Evolutionary conservation across 352 stramenopile genomes (phyloP).

Genomic region (Globisporangium nodosum): DNA sequence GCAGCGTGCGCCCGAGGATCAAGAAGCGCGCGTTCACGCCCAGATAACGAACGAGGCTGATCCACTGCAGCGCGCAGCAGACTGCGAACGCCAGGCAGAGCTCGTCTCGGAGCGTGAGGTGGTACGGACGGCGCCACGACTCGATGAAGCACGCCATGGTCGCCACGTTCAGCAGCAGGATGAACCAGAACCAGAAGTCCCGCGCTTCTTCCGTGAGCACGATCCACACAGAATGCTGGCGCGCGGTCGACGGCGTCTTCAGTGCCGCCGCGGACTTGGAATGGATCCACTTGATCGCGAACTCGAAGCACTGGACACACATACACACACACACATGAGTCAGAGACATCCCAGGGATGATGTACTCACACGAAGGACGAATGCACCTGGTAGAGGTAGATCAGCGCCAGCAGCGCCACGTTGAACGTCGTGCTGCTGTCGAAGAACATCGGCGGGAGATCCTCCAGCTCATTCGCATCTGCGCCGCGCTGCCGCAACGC

Average conservation of each 20-base stretch:
- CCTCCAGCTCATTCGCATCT: constrained; percentile 12
- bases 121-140: constrained; percentile 50
- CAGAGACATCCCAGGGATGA: too few relatives aligned
- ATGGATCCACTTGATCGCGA: constrained; percentile 34
- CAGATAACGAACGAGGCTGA: constrained; percentile 70
- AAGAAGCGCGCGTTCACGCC: constrained; percentile 65
- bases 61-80: constrained; percentile 71
- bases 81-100: constrained; percentile 58
- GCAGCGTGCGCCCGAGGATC: constrained; percentile 73
- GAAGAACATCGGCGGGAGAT: constrained; percentile 44
- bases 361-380: too few relatives aligned
- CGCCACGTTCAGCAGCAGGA: constrained; percentile 41
- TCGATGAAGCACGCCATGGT: constrained; percentile 44
- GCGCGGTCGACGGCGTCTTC: neutral
- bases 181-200: constrained; percentile 70
- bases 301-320: constrained; percentile 28
- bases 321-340: neutral
- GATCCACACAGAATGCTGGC: constrained; percentile 1
- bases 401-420: constrained; percentile 32
- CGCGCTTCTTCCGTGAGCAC: constrained; percentile 16
- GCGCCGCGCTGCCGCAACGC: constrained; percentile 17
- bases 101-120: constrained; percentile 42
- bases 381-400: constrained; percentile 45
- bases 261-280: constrained; percentile 15
- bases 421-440: constrained; percentile 37